These are phyloP conservation scores for Ceratocystis lukuohia DNA, from an alignment of 2,329 filamentous ascomycete genomes.

Conservation along the genomic window DNA sequence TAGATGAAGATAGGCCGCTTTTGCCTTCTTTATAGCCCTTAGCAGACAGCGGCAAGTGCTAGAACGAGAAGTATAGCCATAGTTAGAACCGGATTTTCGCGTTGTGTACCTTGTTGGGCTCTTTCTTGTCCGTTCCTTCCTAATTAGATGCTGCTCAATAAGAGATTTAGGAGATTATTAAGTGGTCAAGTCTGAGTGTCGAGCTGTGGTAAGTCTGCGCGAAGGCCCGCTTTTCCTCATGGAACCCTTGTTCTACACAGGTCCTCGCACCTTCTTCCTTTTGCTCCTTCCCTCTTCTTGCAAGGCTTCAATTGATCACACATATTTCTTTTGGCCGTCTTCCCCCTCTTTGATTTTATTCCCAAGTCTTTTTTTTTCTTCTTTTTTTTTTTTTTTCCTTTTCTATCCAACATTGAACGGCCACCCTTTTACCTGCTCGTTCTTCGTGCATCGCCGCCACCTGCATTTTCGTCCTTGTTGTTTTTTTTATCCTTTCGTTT, in stretches of 20 bases:
- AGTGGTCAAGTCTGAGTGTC: no score
- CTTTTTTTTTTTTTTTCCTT: not conserved
- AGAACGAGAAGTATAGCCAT: not conserved
- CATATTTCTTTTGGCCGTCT: not conserved
- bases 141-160: not conserved
- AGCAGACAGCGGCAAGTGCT: not conserved
- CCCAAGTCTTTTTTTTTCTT: not conserved
- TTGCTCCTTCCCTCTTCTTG: not conserved
- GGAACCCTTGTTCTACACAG: constrained; percentile 1
- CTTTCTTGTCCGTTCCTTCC: not conserved
- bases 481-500: constrained; percentile 6
- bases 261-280: constrained; percentile 5
- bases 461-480: constrained; percentile 9
- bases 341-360: not conserved
- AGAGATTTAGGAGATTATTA: no score
- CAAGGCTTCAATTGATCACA: not conserved
- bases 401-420: not conserved
- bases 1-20: not conserved
- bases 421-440: not conserved
- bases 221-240: not conserved
- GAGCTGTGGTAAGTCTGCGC: not conserved
- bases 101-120: not conserved
- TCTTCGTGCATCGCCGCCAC: constrained; percentile 9
- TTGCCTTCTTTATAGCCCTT: not conserved
- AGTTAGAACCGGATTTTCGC: not conserved